phyloP scores from a whole-genome alignment of 169 alveolate species.

The Plasmodium coatneyi region DNA sequence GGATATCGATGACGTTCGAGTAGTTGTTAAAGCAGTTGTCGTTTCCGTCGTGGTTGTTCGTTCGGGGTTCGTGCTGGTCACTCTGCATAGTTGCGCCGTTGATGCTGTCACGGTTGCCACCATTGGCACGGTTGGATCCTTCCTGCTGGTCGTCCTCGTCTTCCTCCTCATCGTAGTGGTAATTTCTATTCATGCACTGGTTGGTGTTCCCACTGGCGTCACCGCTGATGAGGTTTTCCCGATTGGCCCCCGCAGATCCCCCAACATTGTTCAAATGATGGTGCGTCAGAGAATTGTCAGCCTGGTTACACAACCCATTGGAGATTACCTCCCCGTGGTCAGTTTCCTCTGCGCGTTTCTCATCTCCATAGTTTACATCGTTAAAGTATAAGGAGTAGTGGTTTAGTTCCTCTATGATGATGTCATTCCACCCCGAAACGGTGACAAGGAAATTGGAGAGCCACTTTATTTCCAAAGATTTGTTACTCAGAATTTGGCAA shows the following conservation, averaged over 20 bases:
- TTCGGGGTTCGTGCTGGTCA: background rate
- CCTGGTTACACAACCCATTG: background rate
- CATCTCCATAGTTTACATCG: conserved; percentile 26
- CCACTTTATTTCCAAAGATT: conserved; percentile 68
- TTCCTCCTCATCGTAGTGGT: background rate
- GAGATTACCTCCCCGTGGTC: conserved; percentile 4
- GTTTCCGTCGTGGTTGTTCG: background rate
- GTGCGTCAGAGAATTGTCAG: background rate
- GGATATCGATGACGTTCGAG: conserved; percentile 44
- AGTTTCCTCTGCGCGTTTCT: conserved; percentile 23
- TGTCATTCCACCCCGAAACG: conserved; percentile 73
- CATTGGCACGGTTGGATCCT: background rate
- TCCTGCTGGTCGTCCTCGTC: background rate
- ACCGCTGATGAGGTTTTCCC: background rate
- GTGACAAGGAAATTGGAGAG: conserved; percentile 55
- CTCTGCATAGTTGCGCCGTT: background rate
- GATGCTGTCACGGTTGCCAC: background rate
- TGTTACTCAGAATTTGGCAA: conserved; percentile 63
- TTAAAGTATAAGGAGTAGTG: conserved; percentile 66
- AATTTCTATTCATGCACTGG: background rate
- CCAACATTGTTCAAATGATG: background rate
- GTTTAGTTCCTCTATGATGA: conserved; percentile 44
- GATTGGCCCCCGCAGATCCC: background rate
- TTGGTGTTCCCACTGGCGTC: background rate
- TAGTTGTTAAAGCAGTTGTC: conserved; percentile 23